A percentile compares a stretch with the other conserved stretches of the same genome.
phyloP scores from a whole-genome alignment of 148 eudicot species.

The Diospyros lotus region DNA sequence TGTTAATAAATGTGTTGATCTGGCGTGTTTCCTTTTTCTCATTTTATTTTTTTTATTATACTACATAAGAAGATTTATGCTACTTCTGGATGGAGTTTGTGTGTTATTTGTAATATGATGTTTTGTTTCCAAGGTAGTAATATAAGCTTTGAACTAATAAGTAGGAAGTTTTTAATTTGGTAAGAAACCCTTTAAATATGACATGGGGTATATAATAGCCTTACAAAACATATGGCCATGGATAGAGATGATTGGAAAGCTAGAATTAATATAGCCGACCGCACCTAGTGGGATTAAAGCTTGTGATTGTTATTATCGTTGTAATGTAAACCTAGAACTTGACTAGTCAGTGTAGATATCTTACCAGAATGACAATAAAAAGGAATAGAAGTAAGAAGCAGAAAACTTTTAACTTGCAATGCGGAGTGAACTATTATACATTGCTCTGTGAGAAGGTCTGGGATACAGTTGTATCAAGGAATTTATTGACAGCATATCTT shows the following conservation, averaged over 20 bases:
- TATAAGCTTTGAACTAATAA: not conserved
- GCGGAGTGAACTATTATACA: not conserved
- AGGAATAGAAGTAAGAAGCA: not conserved
- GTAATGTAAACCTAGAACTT: no score
- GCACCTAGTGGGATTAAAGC: no score
- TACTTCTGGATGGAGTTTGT: slow-evolving; percentile 6
- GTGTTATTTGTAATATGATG: not conserved
- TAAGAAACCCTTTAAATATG: no score
- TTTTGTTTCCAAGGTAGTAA: not conserved
- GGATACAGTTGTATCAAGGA: not conserved
- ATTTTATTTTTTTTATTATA: not conserved
- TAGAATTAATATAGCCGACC: no score
- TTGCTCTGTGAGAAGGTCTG: not conserved
- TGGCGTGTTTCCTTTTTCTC: not conserved
- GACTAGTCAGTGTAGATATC: no score
- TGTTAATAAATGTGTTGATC: not conserved
- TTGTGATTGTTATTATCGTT: no score
- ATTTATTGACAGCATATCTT: not conserved
- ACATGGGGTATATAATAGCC: no score
- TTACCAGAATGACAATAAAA: no score
- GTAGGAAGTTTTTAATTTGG: no score
- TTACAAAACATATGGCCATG: no score
- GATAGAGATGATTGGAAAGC: no score
- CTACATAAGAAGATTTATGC: not conserved
- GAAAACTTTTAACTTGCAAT: not conserved